These are phyloP conservation scores for Neurospora crassa DNA, from an alignment of 2,329 filamentous ascomycete species.

Conservation along the genomic window DNA sequence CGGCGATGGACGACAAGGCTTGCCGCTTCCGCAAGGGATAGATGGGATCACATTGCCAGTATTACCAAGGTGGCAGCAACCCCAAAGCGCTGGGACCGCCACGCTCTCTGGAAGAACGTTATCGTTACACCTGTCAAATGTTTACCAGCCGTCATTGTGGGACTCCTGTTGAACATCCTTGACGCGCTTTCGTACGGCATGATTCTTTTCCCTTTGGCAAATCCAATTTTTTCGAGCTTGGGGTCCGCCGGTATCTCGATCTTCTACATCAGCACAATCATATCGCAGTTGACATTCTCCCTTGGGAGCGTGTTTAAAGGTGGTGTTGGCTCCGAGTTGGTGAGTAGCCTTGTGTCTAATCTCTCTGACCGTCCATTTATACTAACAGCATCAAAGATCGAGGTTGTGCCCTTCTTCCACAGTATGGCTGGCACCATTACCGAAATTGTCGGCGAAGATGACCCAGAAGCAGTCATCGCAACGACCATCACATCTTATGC, in stretches of 20 bases:
- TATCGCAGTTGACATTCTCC: conserved; percentile 86
- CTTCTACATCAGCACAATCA: conserved; percentile 96
- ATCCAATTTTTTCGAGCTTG: conserved; percentile 73
- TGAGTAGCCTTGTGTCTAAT: conserved; percentile 26
- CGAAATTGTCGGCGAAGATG: conserved; percentile 63
- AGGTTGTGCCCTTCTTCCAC: conserved; percentile 97
- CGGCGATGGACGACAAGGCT: conserved; percentile 27
- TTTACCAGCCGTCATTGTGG: conserved; percentile 79
- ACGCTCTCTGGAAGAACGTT: conserved; percentile 51
- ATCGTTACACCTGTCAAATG: conserved; percentile 60
- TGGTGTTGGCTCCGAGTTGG: conserved; percentile 88
- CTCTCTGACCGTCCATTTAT: conserved; percentile 8
- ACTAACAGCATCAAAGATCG: conserved; percentile 48
- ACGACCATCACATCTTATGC: conserved; percentile 91
- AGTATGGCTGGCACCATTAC: conserved; percentile 94
- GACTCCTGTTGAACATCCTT: conserved; percentile 81
- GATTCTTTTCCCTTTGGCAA: conserved; percentile 89
- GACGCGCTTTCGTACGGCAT: conserved; percentile 95
- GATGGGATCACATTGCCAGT: conserved; percentile 15
- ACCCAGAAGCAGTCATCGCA: conserved; percentile 78
- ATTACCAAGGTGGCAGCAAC: conserved; percentile 32
- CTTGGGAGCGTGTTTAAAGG: conserved; percentile 80
- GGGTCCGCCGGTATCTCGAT: conserved; percentile 95
- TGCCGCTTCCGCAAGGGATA: conserved; percentile 17
- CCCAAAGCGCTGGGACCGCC: conserved; percentile 64